Evolutionary conservation across 257 asterid species (phyloP).

Genomic region (Nicotiana tabacum): DNA sequence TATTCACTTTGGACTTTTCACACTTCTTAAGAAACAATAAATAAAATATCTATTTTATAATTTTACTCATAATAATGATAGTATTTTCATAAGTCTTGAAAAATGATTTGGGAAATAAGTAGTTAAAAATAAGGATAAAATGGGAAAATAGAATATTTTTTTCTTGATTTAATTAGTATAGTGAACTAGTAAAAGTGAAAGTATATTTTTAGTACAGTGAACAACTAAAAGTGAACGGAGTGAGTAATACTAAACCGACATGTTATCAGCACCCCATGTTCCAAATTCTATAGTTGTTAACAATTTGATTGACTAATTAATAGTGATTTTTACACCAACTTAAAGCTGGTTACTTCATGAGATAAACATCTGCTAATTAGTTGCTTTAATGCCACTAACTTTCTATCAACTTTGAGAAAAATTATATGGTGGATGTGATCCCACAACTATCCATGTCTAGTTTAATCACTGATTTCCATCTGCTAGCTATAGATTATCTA

Average conservation of each 20-base stretch:
- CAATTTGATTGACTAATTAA: neutral
- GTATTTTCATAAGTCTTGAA: no score
- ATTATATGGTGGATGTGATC: neutral
- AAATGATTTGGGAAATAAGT: no score
- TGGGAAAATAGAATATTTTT: no score
- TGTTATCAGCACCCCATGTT: neutral
- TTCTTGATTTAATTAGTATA: no score
- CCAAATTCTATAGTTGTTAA: neutral
- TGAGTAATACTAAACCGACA: neutral
- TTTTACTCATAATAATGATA: no score
- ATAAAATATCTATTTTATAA: no score
- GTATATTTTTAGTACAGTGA: no score
- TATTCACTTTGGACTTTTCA: no score
- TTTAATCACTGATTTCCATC: neutral
- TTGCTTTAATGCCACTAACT: neutral
- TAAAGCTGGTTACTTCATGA: neutral
- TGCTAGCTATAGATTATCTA: neutral
- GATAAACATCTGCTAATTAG: neutral
- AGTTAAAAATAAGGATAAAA: no score
- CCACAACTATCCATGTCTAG: neutral
- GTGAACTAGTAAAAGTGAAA: no score
- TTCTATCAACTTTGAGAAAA: slow-evolving; percentile 1
- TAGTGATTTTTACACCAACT: slow-evolving; percentile 1
- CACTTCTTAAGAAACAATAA: no score
- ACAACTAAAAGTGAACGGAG: no score